Evolutionary conservation across 192 early-diverging fungal species (phyloP), one percentile per base, ranked within the genome.

Genomic region (Piromyces sp.): DNA sequence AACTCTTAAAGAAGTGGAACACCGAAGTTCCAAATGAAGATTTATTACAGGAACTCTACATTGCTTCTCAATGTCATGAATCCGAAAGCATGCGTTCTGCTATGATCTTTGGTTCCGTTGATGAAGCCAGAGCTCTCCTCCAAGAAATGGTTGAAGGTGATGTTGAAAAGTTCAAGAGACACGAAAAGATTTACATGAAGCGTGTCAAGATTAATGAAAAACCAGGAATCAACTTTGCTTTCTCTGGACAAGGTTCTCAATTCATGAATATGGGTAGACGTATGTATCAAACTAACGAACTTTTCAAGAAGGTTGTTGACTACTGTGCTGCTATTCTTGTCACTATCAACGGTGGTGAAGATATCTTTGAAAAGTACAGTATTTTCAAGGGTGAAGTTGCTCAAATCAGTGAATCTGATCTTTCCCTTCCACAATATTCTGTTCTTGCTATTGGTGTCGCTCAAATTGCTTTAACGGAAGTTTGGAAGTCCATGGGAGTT

Each of bases 401-500:
- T 68, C 22, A 68, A n/a, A 68, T 68, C n/a, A 68, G 51, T n/a
- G 51, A 68, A 68, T 7, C 26, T n/a, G 51, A 68, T 68, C 51
- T 68, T 68, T 68, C 51, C n/a, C 51, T 68, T 68, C 51, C 51
- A n/a, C 51, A 68, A 68, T 68, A 7, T 9, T 68, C 51, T 68
- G 26, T 68, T 68, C 51, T 68, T 68, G 51, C 51, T 9, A 68
- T 68, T n/a, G 51, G 51, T 68, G 9, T 68, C n/a, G 51, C 51
- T 28, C 51, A 68, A 68, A 68, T 68, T 68, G 86, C 86, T 29
- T 26, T 86, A 30, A 30, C 78, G 16, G 86, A 86, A 28, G 78
- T 86, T 28, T 33, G 79, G n/a, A 87, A 82, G 30, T 79, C 79
- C 22, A 30, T 87, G 78, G 85, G 85, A n/a, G 51, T 86, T n/a